phyloP scores from a whole-genome alignment of 139 green algal genomes.

The Axilococcus clingmanii region DNA sequence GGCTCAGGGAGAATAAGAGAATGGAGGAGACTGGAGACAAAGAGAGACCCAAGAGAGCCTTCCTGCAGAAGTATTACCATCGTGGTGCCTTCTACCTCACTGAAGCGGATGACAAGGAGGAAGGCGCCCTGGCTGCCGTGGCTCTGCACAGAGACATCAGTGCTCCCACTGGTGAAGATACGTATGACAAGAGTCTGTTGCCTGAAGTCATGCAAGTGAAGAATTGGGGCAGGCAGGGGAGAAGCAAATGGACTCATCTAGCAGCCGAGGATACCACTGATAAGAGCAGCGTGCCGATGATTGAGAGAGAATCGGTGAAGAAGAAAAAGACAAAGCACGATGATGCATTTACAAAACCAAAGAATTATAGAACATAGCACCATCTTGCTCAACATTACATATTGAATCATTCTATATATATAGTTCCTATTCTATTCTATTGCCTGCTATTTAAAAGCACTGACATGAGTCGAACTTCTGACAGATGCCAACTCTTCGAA shows the following conservation, averaged over 20 bases:
- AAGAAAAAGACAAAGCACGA: background rate
- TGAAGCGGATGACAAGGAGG: slow-evolving; percentile 15
- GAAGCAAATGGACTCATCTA: slow-evolving; percentile 92
- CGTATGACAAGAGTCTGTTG: slow-evolving; percentile 79
- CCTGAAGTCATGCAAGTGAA: slow-evolving; percentile 93
- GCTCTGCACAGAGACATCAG: slow-evolving; percentile 68
- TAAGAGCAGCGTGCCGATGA: too few relatives aligned
- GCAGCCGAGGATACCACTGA: slow-evolving; percentile 75
- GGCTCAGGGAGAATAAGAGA: background rate
- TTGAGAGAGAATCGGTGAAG: too few relatives aligned
- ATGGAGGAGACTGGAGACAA: background rate
- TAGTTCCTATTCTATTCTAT: too few relatives aligned
- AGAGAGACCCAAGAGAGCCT: slow-evolving; percentile 65
- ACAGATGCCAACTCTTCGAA: too few relatives aligned
- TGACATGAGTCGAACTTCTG: too few relatives aligned
- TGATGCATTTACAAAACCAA: slow-evolving; percentile 6
- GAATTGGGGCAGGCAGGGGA: slow-evolving; percentile 84
- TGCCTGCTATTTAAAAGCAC: too few relatives aligned
- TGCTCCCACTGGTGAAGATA: slow-evolving; percentile 81
- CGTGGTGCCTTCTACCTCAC: slow-evolving; percentile 94
- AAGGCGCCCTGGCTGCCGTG: slow-evolving; percentile 20
- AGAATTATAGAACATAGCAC: background rate
- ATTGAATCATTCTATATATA: too few relatives aligned
- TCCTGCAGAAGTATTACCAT: slow-evolving; percentile 99
- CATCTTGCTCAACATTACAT: too few relatives aligned